A percentile compares a stretch with the other conserved stretches of the same genome.
Conservation (phyloP, 768 basidiomycete genomes). For the Rhodotorula babjevae region DNA sequence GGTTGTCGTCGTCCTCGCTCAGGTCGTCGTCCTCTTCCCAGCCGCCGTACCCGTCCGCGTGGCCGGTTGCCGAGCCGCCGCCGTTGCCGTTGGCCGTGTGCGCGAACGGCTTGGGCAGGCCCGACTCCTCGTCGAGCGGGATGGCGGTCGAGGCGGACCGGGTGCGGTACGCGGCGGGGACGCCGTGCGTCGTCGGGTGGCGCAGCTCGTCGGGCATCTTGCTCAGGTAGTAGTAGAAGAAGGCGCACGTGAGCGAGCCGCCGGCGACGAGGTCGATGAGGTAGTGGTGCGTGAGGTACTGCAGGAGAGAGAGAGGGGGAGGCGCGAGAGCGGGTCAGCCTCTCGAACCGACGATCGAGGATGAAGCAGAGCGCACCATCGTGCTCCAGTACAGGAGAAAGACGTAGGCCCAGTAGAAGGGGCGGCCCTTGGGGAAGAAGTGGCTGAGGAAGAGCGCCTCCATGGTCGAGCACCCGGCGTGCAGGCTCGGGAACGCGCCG, state of each 20-base stretch:
- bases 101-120: slow-evolving; percentile 21
- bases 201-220: slow-evolving; percentile 36
- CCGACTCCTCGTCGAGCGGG: slow-evolving; percentile 33
- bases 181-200: slow-evolving; percentile 20
- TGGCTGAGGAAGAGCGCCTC: slow-evolving; percentile 89
- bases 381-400: slow-evolving; percentile 92
- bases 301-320: background rate
- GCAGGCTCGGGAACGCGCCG: slow-evolving; percentile 92
- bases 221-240: slow-evolving; percentile 57
- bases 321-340: no score
- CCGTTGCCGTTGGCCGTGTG: slow-evolving; percentile 3
- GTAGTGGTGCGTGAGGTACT: slow-evolving; percentile 96
- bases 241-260: slow-evolving; percentile 76
- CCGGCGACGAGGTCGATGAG: slow-evolving; percentile 96
- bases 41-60: slow-evolving; percentile 33
- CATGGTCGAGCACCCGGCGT: slow-evolving; percentile 83
- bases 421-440: slow-evolving; percentile 67
- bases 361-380: slow-evolving; percentile 54
- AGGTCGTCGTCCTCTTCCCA: slow-evolving; percentile 28
- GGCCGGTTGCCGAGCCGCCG: slow-evolving; percentile 3
- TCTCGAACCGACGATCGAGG: no score
- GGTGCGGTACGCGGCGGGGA: slow-evolving; percentile 4
- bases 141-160: background rate
- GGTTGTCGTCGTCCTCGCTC: slow-evolving; percentile 8
- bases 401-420: slow-evolving; percentile 66